Conservation (phyloP, 805 yeast species). For the Pichia eremophila region DNA sequence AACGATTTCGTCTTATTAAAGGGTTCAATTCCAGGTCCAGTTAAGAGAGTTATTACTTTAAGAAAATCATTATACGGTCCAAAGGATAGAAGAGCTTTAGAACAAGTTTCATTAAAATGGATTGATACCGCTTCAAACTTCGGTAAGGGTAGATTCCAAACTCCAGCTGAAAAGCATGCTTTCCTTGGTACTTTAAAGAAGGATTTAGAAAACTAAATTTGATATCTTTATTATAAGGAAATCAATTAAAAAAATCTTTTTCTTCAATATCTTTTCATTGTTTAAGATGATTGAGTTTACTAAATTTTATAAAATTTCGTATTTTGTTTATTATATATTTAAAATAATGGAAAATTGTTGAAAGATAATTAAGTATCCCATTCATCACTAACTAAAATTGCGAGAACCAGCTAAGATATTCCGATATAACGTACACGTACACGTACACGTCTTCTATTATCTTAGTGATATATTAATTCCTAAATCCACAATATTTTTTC, state of each 20-base stretch:
- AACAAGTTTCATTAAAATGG: conserved; percentile 97
- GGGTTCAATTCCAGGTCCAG: conserved; percentile 99
- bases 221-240: not conserved
- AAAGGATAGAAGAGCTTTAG: conserved; percentile 96
- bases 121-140: conserved; percentile 99
- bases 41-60: conserved; percentile 98
- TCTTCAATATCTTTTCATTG: not conserved
- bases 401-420: too few relatives aligned
- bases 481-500: too few relatives aligned
- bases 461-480: too few relatives aligned
- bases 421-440: too few relatives aligned
- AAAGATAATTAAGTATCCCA: too few relatives aligned
- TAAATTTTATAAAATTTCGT: too few relatives aligned
- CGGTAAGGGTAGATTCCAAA: conserved; percentile 99
- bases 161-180: conserved; percentile 99
- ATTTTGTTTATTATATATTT: too few relatives aligned
- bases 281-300: too few relatives aligned
- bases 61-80: conserved; percentile 97
- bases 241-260: too few relatives aligned
- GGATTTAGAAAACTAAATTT: conserved; percentile 47
- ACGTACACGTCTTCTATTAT: too few relatives aligned
- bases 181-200: conserved; percentile 99
- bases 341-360: too few relatives aligned
- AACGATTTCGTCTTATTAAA: conserved; percentile 96
- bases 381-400: too few relatives aligned